phyloP scores from a whole-genome alignment of 768 basidiomycete genomes.

The Astraeus odoratus region DNA sequence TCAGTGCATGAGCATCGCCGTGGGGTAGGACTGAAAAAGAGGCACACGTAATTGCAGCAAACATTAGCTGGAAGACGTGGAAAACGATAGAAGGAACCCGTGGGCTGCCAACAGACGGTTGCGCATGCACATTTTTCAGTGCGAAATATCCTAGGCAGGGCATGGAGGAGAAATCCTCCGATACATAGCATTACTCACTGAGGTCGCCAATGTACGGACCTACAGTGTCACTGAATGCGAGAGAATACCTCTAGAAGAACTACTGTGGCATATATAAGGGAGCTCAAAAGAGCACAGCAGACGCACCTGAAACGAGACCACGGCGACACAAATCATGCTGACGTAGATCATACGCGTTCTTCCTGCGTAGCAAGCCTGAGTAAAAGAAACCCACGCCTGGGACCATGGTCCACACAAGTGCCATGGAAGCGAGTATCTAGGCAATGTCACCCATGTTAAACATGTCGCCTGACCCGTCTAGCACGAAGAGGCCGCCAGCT shows the following conservation, averaged over 20 bases:
- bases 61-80: constrained; percentile 86
- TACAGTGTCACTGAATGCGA: constrained; percentile 80
- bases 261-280: constrained; percentile 41
- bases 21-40: neutral
- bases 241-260: constrained; percentile 97
- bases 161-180: neutral
- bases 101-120: constrained; percentile 65
- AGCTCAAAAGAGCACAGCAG: neutral
- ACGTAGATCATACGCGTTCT: constrained; percentile 92
- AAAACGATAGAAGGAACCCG: constrained; percentile 72
- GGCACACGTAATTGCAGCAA: constrained; percentile 78
- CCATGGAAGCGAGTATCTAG: constrained; percentile 66
- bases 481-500: constrained; percentile 36
- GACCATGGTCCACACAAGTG: constrained; percentile 82
- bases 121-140: constrained; percentile 67
- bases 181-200: constrained; percentile 36
- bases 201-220: constrained; percentile 80
- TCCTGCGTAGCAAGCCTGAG: constrained; percentile 83
- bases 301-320: constrained; percentile 79
- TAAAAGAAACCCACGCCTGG: constrained; percentile 86
- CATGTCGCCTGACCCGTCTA: constrained; percentile 18
- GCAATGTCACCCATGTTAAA: constrained; percentile 64
- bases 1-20: constrained; percentile 7
- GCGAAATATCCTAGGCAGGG: constrained; percentile 66
- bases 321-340: constrained; percentile 66